Base-by-base conservation (phyloP, 345 rosid genomes). In the Nasturtium officinale region DNA sequence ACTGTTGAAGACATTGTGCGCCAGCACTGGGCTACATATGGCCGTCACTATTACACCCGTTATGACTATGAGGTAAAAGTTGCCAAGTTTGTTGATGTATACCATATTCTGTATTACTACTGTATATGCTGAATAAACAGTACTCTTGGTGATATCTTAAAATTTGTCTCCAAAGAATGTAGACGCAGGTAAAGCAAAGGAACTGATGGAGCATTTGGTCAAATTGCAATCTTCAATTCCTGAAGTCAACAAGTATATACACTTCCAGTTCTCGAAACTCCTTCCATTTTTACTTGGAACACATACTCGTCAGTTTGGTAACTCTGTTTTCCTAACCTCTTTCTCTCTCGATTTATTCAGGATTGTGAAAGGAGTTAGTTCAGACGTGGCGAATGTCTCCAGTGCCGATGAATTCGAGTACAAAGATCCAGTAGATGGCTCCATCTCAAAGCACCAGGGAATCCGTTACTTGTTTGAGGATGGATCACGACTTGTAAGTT, bases 1-100 rank as follows among this genome's bases (percentile, higher is more conserved):
- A 79, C 86, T 1, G 98, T 96, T 65, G 99, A 96, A 85, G 96
- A 92, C 75, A 89, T 96, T 58, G 99, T 96, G 64, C 88, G 83
- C 73, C 78, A 84, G 58, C 99, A 92, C 79, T 96, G 98, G 99
- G 85, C 87, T 61, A 78, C 86, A 47, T 90, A 87, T 69, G 97
- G 99, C 71, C 97, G 97, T 64, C 99, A 92, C 80, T 96, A 92
- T 72, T 96, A 96, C 79, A 96, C 98, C 56, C 90, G 99, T 67
- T 96, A 96, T 66, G 98, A 96, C 78, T 96, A 96, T 73, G 99
- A 92, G 92, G 99, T 96, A 81, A 42, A 65, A 35, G 43, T 30
- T 35, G 59, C 46, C 21, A 50, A 17, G 59, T 74, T 47, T 47
- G 21, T 9, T 47, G 48, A 52, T 67, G 50, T 11, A 30, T n/a